Evolutionary conservation across 2,329 filamentous ascomycete species (phyloP).

Genomic region (Scolecobasidium constrictum): DNA sequence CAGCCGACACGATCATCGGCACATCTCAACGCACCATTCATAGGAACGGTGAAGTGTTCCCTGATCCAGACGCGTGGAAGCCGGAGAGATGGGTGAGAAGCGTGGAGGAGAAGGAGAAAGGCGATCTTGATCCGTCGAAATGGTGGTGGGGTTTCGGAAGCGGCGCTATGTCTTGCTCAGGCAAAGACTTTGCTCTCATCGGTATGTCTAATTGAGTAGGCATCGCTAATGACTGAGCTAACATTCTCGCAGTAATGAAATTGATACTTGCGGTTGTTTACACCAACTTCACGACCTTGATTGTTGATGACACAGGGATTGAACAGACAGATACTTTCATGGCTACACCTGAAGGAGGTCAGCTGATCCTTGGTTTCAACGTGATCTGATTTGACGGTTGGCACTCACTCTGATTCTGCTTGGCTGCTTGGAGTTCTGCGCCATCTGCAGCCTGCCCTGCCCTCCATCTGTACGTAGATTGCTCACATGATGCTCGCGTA

Average conservation of each 20-base stretch:
- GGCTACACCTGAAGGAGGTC: conserved; percentile 31
- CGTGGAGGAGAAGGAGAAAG: conserved; percentile 16
- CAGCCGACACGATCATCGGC: neutral
- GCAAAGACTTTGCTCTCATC: conserved; percentile 35
- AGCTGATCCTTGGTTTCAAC: conserved; percentile 30
- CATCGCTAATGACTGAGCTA: too few relatives aligned
- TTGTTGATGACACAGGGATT: conserved; percentile 32
- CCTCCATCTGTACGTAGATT: too few relatives aligned
- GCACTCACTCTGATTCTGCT: too few relatives aligned
- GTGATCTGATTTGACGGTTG: too few relatives aligned
- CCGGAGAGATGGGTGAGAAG: conserved; percentile 9
- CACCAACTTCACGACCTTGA: conserved; percentile 40
- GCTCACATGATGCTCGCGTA: too few relatives aligned
- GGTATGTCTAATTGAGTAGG: conserved; percentile 26
- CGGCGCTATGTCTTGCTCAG: conserved; percentile 40
- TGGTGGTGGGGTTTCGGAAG: conserved; percentile 41
- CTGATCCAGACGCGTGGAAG: conserved; percentile 1
- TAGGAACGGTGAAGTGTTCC: neutral
- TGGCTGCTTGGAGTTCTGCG: too few relatives aligned
- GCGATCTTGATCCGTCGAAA: conserved; percentile 25
- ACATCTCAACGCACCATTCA: neutral
- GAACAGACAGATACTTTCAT: conserved; percentile 36
- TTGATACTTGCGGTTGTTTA: conserved; percentile 60
- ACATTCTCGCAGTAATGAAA: conserved; percentile 51
- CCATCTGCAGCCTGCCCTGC: too few relatives aligned